Conservation (phyloP, 257 asterid species). For the Solanum tacnaense region DNA sequence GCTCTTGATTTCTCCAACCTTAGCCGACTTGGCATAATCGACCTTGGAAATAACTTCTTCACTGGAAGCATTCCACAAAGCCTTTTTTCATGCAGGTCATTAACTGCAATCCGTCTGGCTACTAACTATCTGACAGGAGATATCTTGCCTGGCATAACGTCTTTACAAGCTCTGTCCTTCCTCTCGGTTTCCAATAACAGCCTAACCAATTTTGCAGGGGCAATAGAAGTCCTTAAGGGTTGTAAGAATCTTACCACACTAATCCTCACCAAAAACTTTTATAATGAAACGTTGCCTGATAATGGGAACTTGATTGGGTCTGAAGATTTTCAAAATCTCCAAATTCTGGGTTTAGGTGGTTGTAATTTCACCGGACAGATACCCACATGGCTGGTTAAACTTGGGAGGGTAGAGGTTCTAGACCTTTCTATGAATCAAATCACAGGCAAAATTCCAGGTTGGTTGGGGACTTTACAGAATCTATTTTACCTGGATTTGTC, state of each 20-base stretch:
- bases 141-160: constrained; percentile 39
- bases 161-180: constrained; percentile 60
- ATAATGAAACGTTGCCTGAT: constrained; percentile 49
- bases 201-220: constrained; percentile 55
- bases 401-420: constrained; percentile 52
- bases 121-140: constrained; percentile 59
- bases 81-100: constrained; percentile 64
- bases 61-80: constrained; percentile 53
- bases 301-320: constrained; percentile 26
- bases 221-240: constrained; percentile 47
- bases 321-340: constrained; percentile 47
- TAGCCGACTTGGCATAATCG: constrained; percentile 39
- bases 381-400: constrained; percentile 56
- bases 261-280: constrained; percentile 63
- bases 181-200: constrained; percentile 81
- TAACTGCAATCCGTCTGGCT: constrained; percentile 70
- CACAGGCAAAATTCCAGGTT: constrained; percentile 60
- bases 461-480: constrained; percentile 57
- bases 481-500: constrained; percentile 89
- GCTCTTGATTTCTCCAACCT: constrained; percentile 65
- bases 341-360: constrained; percentile 70
- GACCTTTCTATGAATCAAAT: constrained; percentile 59
- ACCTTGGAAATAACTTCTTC: constrained; percentile 73
- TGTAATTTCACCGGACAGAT: constrained; percentile 53
- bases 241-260: constrained; percentile 68